Percentiles rank a stretch among this genome's conserved stretches.
phyloP scores from a whole-genome alignment of 2,329 filamentous ascomycete genomes.

The Tolypocladium nubicola region DNA sequence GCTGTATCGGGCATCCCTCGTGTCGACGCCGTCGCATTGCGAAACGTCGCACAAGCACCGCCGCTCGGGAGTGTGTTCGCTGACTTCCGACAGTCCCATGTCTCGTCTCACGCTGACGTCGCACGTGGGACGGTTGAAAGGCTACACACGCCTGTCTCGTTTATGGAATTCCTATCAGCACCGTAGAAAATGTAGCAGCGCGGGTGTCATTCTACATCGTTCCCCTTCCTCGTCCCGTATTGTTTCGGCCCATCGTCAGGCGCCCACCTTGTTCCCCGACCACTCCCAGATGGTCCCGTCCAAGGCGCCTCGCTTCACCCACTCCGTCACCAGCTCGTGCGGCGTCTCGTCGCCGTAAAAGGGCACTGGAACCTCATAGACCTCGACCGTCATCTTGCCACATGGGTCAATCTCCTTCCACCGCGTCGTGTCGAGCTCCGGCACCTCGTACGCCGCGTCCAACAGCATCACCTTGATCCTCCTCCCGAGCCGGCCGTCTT shows the following conservation, averaged over 20 bases:
- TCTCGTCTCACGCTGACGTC: neutral
- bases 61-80: neutral
- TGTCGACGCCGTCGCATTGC: neutral
- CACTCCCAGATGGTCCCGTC: constrained; percentile 29
- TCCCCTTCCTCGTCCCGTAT: neutral
- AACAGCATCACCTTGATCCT: constrained; percentile 21
- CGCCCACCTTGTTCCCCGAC: constrained; percentile 10
- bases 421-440: constrained; percentile 12
- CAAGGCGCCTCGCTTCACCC: constrained; percentile 28
- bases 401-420: constrained; percentile 25
- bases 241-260: neutral
- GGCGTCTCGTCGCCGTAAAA: constrained; percentile 27
- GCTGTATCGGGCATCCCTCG: neutral
- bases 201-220: neutral
- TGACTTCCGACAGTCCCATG: neutral
- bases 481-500: constrained; percentile 14
- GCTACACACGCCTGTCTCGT: neutral
- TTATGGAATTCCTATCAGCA: neutral
- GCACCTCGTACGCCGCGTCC: constrained; percentile 15
- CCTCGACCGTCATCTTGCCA: constrained; percentile 25
- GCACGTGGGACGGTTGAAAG: neutral
- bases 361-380: constrained; percentile 26
- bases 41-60: neutral
- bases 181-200: neutral
- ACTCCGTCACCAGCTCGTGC: constrained; percentile 25